phyloP scores from a whole-genome alignment of 2,329 filamentous ascomycete genomes.

The Neoascochyta sp. region DNA sequence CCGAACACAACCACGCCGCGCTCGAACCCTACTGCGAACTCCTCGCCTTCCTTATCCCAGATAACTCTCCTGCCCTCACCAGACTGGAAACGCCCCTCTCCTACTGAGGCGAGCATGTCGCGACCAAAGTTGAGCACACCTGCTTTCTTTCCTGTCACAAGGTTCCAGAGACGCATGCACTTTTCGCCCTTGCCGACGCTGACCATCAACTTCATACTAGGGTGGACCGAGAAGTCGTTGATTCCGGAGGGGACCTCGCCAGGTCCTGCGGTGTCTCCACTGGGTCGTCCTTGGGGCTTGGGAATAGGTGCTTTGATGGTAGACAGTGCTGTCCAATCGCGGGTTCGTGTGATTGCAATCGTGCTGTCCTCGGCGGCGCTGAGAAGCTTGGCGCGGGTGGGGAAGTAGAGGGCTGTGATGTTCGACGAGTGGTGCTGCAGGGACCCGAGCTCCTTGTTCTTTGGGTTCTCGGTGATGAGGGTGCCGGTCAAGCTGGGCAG shows the following conservation, averaged over 20 bases:
- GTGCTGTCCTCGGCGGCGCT: slow-evolving; percentile 88
- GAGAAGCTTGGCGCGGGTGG: slow-evolving; percentile 80
- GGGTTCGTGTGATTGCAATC: slow-evolving; percentile 78
- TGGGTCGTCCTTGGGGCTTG: slow-evolving; percentile 74
- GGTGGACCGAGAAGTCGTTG: slow-evolving; percentile 93
- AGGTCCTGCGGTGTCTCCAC: slow-evolving; percentile 80
- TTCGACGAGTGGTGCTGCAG: slow-evolving; percentile 82
- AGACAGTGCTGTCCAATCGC: slow-evolving; percentile 85
- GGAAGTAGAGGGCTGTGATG: slow-evolving; percentile 76
- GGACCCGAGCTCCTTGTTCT: slow-evolving; percentile 83
- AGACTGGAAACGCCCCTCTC: slow-evolving; percentile 70
- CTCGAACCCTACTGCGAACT: slow-evolving; percentile 88
- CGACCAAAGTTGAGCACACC: slow-evolving; percentile 82
- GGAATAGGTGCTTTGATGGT: slow-evolving; percentile 86
- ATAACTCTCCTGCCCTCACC: slow-evolving; percentile 80
- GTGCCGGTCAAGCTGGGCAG: slow-evolving; percentile 67
- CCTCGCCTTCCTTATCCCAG: slow-evolving; percentile 74
- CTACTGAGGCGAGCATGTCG: slow-evolving; percentile 67
- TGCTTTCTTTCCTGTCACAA: slow-evolving; percentile 94
- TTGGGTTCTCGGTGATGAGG: slow-evolving; percentile 76
- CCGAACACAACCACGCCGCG: slow-evolving; percentile 80
- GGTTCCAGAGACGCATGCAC: slow-evolving; percentile 91
- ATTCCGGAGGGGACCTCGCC: slow-evolving; percentile 82
- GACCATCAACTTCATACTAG: slow-evolving; percentile 94
- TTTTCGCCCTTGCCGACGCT: slow-evolving; percentile 85